These are phyloP conservation scores for Thelonectria blattea DNA, from an alignment of 2,329 filamentous ascomycete species.

Conservation along the genomic window DNA sequence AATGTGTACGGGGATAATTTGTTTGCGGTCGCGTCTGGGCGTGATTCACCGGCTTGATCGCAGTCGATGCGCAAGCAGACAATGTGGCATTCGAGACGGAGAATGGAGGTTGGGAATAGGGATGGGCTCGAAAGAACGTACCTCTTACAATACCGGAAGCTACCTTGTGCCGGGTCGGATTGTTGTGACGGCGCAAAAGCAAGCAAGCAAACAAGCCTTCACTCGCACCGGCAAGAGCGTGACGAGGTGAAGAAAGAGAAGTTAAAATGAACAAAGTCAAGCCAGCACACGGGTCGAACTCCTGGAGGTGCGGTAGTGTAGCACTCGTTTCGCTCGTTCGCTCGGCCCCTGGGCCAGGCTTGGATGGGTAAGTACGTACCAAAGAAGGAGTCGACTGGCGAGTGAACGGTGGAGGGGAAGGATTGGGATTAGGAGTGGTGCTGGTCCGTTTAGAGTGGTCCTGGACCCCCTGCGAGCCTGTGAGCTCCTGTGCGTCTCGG, in stretches of 20 bases:
- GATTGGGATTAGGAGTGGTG: constrained; percentile 20
- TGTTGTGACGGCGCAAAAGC: constrained; percentile 28
- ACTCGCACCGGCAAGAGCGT: constrained; percentile 9
- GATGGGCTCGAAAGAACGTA: constrained; percentile 30
- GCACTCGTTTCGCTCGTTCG: constrained; percentile 19
- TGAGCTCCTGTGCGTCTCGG: constrained; percentile 10
- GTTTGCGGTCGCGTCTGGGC: background rate
- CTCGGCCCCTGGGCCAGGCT: constrained; percentile 16
- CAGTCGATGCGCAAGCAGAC: constrained; percentile 4
- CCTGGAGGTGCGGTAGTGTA: constrained; percentile 11
- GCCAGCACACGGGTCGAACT: constrained; percentile 9
- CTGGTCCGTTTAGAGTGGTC: constrained; percentile 10
- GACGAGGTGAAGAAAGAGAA: constrained; percentile 11
- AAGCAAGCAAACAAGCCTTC: constrained; percentile 15
- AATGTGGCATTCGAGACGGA: background rate
- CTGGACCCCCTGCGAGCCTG: background rate
- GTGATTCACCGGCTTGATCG: constrained; percentile 2
- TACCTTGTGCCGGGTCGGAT: constrained; percentile 14
- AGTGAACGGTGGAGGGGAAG: constrained; percentile 20
- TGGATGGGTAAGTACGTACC: constrained; percentile 12
- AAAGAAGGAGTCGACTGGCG: constrained; percentile 5
- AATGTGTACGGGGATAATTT: background rate
- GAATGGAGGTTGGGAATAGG: constrained; percentile 20
- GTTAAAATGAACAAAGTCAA: constrained; percentile 21
- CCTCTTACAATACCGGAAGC: constrained; percentile 24